Percentiles rank a stretch among this genome's conserved stretches.
phyloP scores from a whole-genome alignment of 225 moss, liverwort and hornwort species.

The Pseudoscleropodium purum region DNA sequence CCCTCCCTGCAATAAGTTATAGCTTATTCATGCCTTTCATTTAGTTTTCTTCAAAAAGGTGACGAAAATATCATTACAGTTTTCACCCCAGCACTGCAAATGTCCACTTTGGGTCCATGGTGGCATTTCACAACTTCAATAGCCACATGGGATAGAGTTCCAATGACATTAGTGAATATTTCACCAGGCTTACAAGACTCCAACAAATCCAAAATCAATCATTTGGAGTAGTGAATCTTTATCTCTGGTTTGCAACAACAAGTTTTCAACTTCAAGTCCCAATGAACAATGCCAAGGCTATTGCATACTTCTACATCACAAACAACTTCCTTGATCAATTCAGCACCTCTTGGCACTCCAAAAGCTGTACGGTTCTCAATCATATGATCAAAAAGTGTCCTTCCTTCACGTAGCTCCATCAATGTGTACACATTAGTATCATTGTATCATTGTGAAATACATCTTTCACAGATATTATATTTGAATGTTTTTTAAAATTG shows the following conservation, averaged over 20 bases:
- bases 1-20: too few species aligned
- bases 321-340: background rate
- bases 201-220: background rate
- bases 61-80: background rate
- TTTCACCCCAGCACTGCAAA: background rate
- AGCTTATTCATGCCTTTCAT: background rate
- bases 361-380: background rate
- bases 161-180: background rate
- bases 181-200: background rate
- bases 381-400: background rate
- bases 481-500: background rate
- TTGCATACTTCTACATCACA: background rate
- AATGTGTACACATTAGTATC: background rate
- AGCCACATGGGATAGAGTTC: background rate
- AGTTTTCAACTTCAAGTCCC: background rate
- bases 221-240: background rate
- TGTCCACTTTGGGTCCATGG: background rate
- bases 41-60: background rate
- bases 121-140: rapidly evolving
- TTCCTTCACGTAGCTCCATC: background rate
- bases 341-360: background rate
- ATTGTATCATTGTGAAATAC: background rate
- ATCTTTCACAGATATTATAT: background rate
- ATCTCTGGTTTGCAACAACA: background rate
- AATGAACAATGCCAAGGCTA: background rate